A percentile compares a stretch with the other conserved stretches of the same genome.
Conservation (phyloP, 2,329 filamentous ascomycete species). For the Ambrosiella cleistominuta region DNA sequence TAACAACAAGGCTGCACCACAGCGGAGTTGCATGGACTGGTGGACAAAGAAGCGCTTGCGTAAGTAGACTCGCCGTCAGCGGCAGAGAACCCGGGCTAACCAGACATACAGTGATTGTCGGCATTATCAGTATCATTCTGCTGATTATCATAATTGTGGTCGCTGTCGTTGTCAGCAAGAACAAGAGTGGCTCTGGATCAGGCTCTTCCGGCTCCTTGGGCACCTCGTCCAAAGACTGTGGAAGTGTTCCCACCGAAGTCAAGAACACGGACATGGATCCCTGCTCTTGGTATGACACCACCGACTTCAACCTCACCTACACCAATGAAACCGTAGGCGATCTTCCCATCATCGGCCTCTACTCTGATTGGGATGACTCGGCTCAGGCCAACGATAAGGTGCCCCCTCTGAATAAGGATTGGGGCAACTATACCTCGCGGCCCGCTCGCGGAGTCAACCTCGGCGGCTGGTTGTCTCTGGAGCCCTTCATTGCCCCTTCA, state of each 20-base stretch:
- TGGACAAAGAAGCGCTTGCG: slow-evolving; percentile 19
- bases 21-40: slow-evolving; percentile 34
- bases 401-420: slow-evolving; percentile 55
- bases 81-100: not conserved
- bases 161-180: slow-evolving; percentile 48
- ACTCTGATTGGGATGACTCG: slow-evolving; percentile 72
- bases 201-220: slow-evolving; percentile 21
- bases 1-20: slow-evolving; percentile 26
- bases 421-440: slow-evolving; percentile 57
- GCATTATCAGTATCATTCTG: slow-evolving; percentile 34
- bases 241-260: slow-evolving; percentile 45
- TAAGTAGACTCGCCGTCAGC: slow-evolving; percentile 23
- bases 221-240: slow-evolving; percentile 27
- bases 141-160: slow-evolving; percentile 51
- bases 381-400: slow-evolving; percentile 61
- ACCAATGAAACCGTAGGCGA: slow-evolving; percentile 70
- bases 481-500: slow-evolving; percentile 91
- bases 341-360: slow-evolving; percentile 79
- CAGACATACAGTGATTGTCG: slow-evolving; percentile 32
- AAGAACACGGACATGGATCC: slow-evolving; percentile 70
- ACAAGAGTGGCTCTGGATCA: slow-evolving; percentile 38
- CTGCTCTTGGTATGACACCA: slow-evolving; percentile 78
- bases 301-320: slow-evolving; percentile 86
- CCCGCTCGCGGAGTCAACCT: slow-evolving; percentile 83
- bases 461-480: slow-evolving; percentile 83